Evolutionary conservation across 192 early-diverging fungal genomes (phyloP), one percentile per base, ranked within the genome.

Genomic region (Funneliformis mosseae): DNA sequence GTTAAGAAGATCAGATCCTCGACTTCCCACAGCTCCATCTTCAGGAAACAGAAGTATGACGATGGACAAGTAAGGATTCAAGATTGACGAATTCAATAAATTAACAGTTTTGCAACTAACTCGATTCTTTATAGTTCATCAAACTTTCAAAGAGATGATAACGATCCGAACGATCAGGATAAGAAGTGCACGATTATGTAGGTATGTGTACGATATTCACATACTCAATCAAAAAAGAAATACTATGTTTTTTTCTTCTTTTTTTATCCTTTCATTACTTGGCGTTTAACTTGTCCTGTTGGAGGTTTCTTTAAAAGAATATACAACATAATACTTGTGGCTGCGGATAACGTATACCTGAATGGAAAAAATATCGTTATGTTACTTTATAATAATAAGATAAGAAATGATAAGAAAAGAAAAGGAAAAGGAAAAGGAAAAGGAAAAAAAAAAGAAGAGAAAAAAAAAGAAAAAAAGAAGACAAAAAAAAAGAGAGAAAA

Each of bases 311-410:
- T 89, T 64, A 94, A 82, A 39, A 90, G 83, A 66, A 84, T 86
- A 50, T 86, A 88, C 9, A 95, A 85, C 93, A 95, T 95, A 5
- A 82, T 88, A 41, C 87, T 85, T 42, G 93, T 95, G 11, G 92
- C 88, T 16, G 86, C 85, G 39, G 91, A 91, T 11, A 94, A 86
- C 25, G 89, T 84, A 71, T 92, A 89, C 87, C 87, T 88, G 77
- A 78, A 41, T 45, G 70, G n/a, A 9, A 23, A 28, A 38, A 50
- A 45, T n/a, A 60, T 8, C 16, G 14, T 33, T 23, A 12, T 48
- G 16, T n/a, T 63, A 77, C 27, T 42, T 18, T 59, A 33, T 39
- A 77, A 59, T 23, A 77, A 41, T n/a, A 46, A 61, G 1, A 76
- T 0, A 28, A 9, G 16, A n/a, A n/a, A n/a, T n/a, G n/a, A n/a